These are phyloP conservation scores for Arctium minus DNA, from an alignment of 129 eudicot species.

Conservation along the genomic window DNA sequence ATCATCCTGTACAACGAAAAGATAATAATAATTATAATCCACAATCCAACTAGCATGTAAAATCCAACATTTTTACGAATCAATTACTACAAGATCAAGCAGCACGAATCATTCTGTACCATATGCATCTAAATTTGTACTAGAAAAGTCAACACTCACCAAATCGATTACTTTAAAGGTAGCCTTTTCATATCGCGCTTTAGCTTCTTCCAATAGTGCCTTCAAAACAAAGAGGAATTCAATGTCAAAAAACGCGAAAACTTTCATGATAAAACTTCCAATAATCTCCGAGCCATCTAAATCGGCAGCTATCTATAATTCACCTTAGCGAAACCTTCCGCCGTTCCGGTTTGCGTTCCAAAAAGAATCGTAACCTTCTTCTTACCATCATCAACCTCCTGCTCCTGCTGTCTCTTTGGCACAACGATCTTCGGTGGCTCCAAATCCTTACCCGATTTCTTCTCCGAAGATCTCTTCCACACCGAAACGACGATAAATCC, in stretches of 20 bases:
- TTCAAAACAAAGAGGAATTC: conserved; percentile 14
- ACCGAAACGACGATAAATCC: conserved; percentile 48
- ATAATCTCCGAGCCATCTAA: background rate
- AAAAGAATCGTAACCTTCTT: conserved; percentile 79
- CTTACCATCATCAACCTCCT: conserved; percentile 69
- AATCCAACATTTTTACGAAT: background rate
- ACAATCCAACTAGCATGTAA: background rate
- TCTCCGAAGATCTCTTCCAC: conserved; percentile 57
- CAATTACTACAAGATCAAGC: background rate
- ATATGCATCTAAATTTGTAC: background rate
- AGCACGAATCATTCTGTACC: background rate
- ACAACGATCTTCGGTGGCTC: conserved; percentile 41
- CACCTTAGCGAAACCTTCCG: conserved; percentile 98
- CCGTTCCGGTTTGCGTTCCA: conserved; percentile 98
- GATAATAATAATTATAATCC: background rate
- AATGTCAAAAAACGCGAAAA: background rate
- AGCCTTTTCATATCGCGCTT: conserved; percentile 84
- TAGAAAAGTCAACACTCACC: conserved; percentile 46
- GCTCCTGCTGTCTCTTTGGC: conserved; percentile 41
- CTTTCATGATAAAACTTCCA: background rate
- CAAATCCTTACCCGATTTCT: conserved; percentile 31
- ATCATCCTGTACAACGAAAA: conserved; percentile 58
- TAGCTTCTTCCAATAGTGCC: conserved; percentile 92
- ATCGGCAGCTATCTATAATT: background rate
- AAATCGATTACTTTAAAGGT: conserved; percentile 71